Percentiles rank a stretch among this genome's conserved stretches.
phyloP scores from a whole-genome alignment of 2,329 filamentous ascomycete species.

The Curvularia sp. region DNA sequence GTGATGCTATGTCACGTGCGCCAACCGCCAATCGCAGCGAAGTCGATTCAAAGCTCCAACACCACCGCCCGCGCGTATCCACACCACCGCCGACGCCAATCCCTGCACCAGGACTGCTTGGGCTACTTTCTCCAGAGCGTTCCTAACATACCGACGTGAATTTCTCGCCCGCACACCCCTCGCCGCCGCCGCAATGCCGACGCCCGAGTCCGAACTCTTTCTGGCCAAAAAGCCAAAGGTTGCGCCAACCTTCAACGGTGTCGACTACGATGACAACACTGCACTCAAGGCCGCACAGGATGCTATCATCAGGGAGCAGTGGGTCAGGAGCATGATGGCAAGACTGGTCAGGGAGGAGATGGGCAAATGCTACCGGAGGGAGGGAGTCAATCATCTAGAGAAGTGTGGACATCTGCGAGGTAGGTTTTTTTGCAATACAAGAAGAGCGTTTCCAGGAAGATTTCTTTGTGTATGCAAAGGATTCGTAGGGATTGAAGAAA shows the following conservation, averaged over 20 bases:
- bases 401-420: conserved; percentile 84
- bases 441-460: too few species aligned
- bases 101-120: conserved; percentile 13
- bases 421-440: conserved; percentile 46
- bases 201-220: conserved; percentile 81
- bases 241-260: conserved; percentile 81
- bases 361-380: conserved; percentile 82
- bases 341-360: conserved; percentile 81
- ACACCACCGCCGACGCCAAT: conserved; percentile 25
- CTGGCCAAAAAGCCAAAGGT: conserved; percentile 84
- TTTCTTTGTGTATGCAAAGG: background rate
- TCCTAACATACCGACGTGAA: background rate
- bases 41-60: conserved; percentile 20
- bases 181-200: conserved; percentile 68
- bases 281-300: conserved; percentile 84
- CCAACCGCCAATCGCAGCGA: conserved; percentile 20
- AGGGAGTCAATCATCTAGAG: conserved; percentile 87
- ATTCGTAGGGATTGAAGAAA: background rate
- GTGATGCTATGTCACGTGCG: conserved; percentile 20
- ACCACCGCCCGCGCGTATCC: conserved; percentile 11
- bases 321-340: conserved; percentile 90
- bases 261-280: conserved; percentile 84
- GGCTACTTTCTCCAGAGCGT: conserved; percentile 1
- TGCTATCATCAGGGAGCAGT: conserved; percentile 82
- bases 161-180: conserved; percentile 5